Conservation (phyloP, 352 stramenopile genomes). For the Globisporangium middletonii region DNA sequence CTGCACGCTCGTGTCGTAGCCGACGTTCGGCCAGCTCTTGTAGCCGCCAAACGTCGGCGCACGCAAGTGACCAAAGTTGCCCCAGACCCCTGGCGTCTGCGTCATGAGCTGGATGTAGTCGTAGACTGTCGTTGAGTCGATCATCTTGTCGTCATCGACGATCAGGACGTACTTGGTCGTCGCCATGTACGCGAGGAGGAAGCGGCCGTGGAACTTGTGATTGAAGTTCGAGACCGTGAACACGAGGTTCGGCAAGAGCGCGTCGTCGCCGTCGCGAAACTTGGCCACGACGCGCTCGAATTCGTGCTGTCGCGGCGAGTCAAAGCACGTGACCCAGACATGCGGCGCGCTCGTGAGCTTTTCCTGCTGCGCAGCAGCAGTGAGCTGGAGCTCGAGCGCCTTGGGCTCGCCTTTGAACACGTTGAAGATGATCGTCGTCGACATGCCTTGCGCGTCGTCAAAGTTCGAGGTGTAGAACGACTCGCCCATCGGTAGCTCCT, state of each 20-base stretch:
- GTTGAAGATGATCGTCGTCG: slow-evolving; percentile 74
- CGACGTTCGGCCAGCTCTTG: slow-evolving; percentile 38
- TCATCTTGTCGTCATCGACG: slow-evolving; percentile 44
- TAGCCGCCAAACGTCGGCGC: slow-evolving; percentile 33
- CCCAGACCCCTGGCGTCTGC: slow-evolving; percentile 33
- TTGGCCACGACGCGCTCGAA: slow-evolving; percentile 32
- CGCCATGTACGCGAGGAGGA: slow-evolving; percentile 49
- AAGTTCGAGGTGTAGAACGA: slow-evolving; percentile 42
- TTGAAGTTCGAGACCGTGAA: slow-evolving; percentile 45
- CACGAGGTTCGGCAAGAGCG: slow-evolving; percentile 19
- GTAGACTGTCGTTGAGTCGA: slow-evolving; percentile 32
- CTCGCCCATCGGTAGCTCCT: slow-evolving; percentile 28
- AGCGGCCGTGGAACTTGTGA: slow-evolving; percentile 48
- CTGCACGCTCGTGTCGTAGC: slow-evolving; percentile 22
- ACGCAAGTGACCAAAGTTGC: slow-evolving; percentile 46
- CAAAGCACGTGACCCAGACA: slow-evolving; percentile 67
- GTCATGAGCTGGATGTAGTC: slow-evolving; percentile 42
- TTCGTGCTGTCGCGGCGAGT: slow-evolving; percentile 33
- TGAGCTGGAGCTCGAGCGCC: slow-evolving; percentile 38
- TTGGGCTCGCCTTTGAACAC: slow-evolving; percentile 47
- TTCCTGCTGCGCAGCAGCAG: slow-evolving; percentile 28
- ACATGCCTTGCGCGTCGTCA: slow-evolving; percentile 26
- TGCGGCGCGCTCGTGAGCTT: slow-evolving; percentile 24
- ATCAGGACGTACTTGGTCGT: slow-evolving; percentile 46
- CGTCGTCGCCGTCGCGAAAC: slow-evolving; percentile 16